These are phyloP conservation scores for Talaromyces sp. DNA, from an alignment of 2,329 filamentous ascomycete species.

Conservation along the genomic window DNA sequence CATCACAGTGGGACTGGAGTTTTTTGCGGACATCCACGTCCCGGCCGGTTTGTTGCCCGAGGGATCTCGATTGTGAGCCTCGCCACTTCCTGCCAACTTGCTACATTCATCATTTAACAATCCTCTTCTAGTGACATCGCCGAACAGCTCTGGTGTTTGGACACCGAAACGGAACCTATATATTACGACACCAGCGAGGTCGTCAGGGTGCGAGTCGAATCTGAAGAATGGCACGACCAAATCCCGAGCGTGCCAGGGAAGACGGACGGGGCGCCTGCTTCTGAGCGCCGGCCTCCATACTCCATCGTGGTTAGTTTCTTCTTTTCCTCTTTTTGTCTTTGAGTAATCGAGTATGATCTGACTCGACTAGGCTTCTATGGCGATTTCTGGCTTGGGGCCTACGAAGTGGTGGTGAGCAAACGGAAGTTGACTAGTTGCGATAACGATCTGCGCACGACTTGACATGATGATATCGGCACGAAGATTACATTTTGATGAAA, in stretches of 20 bases:
- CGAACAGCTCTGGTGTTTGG: conserved; percentile 82
- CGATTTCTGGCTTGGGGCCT: conserved; percentile 41
- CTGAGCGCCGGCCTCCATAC: conserved; percentile 55
- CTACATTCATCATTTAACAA: conserved; percentile 17
- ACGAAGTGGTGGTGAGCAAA: conserved; percentile 41
- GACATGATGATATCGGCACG: too few species aligned
- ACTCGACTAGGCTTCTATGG: conserved; percentile 39
- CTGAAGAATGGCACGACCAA: conserved; percentile 89
- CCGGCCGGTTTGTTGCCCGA: conserved; percentile 68
- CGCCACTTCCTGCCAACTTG: not conserved
- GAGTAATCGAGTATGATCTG: not conserved
- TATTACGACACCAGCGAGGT: conserved; percentile 89
- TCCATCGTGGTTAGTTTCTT: conserved; percentile 36
- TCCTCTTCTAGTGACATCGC: conserved; percentile 55
- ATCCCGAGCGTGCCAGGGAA: conserved; percentile 65
- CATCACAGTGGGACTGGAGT: conserved; percentile 68
- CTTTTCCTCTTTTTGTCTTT: not conserved
- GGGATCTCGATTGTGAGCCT: conserved; percentile 66
- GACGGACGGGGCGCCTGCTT: conserved; percentile 52
- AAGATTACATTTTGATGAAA: not conserved
- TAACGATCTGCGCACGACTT: too few species aligned
- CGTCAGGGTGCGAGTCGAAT: conserved; percentile 78
- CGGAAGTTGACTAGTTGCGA: not conserved
- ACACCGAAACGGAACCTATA: conserved; percentile 61
- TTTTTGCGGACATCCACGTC: conserved; percentile 90